Evolutionary conservation across 768 basidiomycete genomes (phyloP), one percentile per base, ranked within the genome.

Genomic region (Boletus bicolor): DNA sequence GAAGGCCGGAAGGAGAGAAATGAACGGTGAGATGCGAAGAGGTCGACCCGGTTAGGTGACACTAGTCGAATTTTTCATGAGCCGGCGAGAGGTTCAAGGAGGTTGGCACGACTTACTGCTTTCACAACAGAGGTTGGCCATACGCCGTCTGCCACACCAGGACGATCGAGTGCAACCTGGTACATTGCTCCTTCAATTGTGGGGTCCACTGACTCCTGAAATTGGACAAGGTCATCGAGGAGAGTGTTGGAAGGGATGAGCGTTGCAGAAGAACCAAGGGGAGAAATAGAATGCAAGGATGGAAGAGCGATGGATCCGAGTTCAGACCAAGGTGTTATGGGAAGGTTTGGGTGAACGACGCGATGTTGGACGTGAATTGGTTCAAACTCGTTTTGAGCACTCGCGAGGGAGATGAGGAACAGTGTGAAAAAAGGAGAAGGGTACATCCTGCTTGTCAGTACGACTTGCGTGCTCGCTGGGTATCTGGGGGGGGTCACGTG

Each of bases 141-240:
- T 21, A 58, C 51, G 38, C 61, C 61, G 53, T 77, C 77, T 21
- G 67, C 68, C 24, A 73, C 73, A 38, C 74, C 79, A 48, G 81
- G 75, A 54, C 64, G 76, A 57, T 75, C 73, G 59, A 93, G 74
- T 44, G 91, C 87, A 44, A 92, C 72, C 72, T 92, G 89, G 70
- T 91, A 91, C 53, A 86, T 71, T 15, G 81, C 77, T 9, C 73
- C 71, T 50, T 76, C 72, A 15, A 69, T 57, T 21, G 75, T 64
- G 44, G 70, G 73, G 32, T 76, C 69, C 32, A 80, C 65, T 17
- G 64, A 60, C 46, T 75, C 71, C 42, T 77, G 64, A 62, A 84
- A 80, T 11, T 75, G 63, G 42, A 58, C 69, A 35, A 86, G 69
- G 69, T 85, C 82, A 53, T 80, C 64, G 15, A 67, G 61, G 42